These are phyloP conservation scores for Alternaria burnsii DNA, from an alignment of 2,329 filamentous ascomycete genomes.

Conservation along the genomic window DNA sequence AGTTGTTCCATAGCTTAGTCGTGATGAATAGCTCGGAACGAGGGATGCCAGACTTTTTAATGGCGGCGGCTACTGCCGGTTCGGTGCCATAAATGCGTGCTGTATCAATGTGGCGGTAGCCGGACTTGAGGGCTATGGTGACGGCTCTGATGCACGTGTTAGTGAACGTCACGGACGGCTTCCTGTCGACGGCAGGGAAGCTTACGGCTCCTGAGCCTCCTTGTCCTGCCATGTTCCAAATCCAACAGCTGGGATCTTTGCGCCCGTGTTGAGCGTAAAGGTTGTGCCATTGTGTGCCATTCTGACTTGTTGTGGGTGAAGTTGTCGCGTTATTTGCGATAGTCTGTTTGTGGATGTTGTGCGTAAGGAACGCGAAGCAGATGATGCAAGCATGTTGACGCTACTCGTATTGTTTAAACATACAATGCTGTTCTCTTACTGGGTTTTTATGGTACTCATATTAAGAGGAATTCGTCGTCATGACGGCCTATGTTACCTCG, in stretches of 20 bases:
- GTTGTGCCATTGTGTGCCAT: slow-evolving; percentile 49
- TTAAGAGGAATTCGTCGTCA: slow-evolving; percentile 2
- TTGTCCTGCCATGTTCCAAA: slow-evolving; percentile 56
- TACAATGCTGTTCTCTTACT: background rate
- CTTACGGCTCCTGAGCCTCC: slow-evolving; percentile 40
- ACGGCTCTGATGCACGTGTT: slow-evolving; percentile 45
- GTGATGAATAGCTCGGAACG: slow-evolving; percentile 58
- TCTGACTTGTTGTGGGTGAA: slow-evolving; percentile 30
- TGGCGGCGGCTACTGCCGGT: slow-evolving; percentile 34
- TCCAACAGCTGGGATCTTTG: slow-evolving; percentile 77
- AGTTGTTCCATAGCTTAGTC: slow-evolving; percentile 91
- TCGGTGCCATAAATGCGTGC: slow-evolving; percentile 41
- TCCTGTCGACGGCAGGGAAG: background rate
- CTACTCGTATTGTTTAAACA: background rate
- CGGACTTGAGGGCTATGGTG: slow-evolving; percentile 38
- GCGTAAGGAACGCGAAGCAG: slow-evolving; percentile 25
- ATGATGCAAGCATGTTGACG: slow-evolving; percentile 25
- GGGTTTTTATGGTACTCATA: slow-evolving; percentile 1
- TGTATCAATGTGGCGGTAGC: slow-evolving; percentile 45
- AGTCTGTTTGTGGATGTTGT: slow-evolving; percentile 19
- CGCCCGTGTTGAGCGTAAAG: slow-evolving; percentile 71
- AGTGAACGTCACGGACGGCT: background rate
- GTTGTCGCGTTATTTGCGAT: slow-evolving; percentile 26
- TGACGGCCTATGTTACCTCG: slow-evolving; percentile 3
- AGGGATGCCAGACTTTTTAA: slow-evolving; percentile 43